Evolutionary conservation across 2,329 filamentous ascomycete species (phyloP), one percentile per base, ranked within the genome.

Genomic region (Tolypocladium cylindrosporum): DNA sequence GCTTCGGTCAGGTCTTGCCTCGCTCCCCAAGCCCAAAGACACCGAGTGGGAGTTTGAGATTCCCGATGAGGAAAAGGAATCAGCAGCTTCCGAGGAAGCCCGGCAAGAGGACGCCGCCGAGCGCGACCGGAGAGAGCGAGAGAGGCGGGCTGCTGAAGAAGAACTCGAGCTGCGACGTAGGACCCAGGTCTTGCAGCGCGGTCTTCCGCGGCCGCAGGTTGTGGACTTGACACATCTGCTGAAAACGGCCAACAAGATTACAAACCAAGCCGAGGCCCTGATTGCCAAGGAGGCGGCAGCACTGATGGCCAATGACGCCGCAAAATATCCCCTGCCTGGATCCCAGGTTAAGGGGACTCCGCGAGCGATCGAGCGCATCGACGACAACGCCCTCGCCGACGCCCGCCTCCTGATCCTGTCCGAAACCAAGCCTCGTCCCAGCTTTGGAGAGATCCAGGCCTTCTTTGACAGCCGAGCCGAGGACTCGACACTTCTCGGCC

Each of bases 11-110:
- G 83, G 88, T 48, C 82, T 99, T n/a, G 83, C 90, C 5, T 85
- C 90, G 27, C 79, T 99, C 19, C 94, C 94, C 1, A 95, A 90
- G 68, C 94, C 94, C 0, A 97, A 96, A 68, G 91, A 96, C 68
- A 88, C 85, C 0, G 92, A 97, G 63, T 97, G 90, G 88, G 94
- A 97, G 64, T 84, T 97, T 52, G 93, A 97, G 69, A 76, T 96
- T 40, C 93, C 93, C 0, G 91, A 95, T 45, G 91, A 96, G 62
- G 80, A 88, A 62, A 77, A 82, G 61, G 90, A 94, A 64, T 67
- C 75, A 3, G 72, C 61, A 34, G 65, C 68, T n/a, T 65, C 69
- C 2, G 74, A 74, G 5, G 75, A 80, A 31, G 78, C 84, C 56
- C 66, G 80, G 13, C 82, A 82, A 57, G 80, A 82, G 64, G 79